Evolutionary conservation across 2,329 filamentous ascomycete species (phyloP).

Genomic region (Pseudogymnoascus sp.): DNA sequence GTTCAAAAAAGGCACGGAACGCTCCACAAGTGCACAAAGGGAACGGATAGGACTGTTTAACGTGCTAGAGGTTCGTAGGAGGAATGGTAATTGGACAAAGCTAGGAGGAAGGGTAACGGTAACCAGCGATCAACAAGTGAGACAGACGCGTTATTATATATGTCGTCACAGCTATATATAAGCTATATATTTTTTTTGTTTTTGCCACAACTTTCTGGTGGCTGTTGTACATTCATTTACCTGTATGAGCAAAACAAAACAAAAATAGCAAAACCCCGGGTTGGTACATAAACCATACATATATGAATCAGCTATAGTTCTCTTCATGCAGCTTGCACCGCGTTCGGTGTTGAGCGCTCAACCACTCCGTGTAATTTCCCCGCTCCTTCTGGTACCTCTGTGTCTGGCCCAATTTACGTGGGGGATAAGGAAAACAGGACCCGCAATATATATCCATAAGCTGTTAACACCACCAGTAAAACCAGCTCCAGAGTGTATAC

Average conservation of each 20-base stretch:
- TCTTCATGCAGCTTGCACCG: background rate
- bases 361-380: slow-evolving; percentile 6
- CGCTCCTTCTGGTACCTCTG: background rate
- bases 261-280: background rate
- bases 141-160: background rate
- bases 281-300: background rate
- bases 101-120: background rate
- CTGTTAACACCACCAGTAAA: background rate
- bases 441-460: slow-evolving; percentile 7
- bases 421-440: background rate
- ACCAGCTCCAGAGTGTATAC: background rate
- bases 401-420: background rate
- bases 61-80: background rate
- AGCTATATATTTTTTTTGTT: background rate
- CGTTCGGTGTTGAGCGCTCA: background rate
- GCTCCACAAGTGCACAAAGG: background rate
- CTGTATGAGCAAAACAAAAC: background rate
- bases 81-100: background rate
- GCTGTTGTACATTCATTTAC: background rate
- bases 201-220: background rate
- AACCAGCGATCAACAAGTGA: background rate
- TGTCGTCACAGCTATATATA: background rate
- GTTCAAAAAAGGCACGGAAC: slow-evolving; percentile 4
- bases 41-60: background rate
- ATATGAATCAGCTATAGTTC: background rate